Conservation (phyloP, 768 basidiomycete genomes). For the Lentinula boryana region DNA sequence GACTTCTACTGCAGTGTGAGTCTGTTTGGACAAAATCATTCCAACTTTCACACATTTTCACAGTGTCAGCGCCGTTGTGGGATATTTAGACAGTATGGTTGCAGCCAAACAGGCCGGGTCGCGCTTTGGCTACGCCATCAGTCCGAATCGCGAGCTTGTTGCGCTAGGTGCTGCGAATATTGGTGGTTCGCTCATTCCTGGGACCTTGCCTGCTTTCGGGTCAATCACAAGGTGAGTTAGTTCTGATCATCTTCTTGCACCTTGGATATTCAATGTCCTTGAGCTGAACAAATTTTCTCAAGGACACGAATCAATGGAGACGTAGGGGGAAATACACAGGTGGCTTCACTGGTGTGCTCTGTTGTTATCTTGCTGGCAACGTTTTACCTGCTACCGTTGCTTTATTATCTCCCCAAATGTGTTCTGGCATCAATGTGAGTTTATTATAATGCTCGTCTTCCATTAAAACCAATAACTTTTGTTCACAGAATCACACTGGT, state of each 20-base stretch:
- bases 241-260: background rate
- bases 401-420: constrained; percentile 86
- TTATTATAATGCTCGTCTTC: background rate
- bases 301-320: constrained; percentile 88
- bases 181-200: constrained; percentile 73
- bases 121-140: constrained; percentile 82
- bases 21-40: background rate
- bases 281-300: background rate
- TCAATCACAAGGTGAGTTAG: constrained; percentile 75
- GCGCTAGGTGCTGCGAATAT: constrained; percentile 87
- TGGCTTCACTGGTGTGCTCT: constrained; percentile 79
- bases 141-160: constrained; percentile 92
- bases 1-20: constrained; percentile 78
- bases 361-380: constrained; percentile 73
- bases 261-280: constrained; percentile 4
- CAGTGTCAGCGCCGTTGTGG: constrained; percentile 76
- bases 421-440: constrained; percentile 84
- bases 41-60: background rate
- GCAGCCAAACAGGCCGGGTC: constrained; percentile 90
- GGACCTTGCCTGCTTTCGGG: constrained; percentile 88
- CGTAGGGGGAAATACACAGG: constrained; percentile 83
- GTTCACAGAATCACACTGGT: constrained; percentile 69
- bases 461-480: constrained; percentile 7
- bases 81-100: constrained; percentile 92
- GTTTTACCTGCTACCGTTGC: constrained; percentile 82